phyloP scores from a whole-genome alignment of 2,329 filamentous ascomycete genomes.

The Aureobasidium pullulans region DNA sequence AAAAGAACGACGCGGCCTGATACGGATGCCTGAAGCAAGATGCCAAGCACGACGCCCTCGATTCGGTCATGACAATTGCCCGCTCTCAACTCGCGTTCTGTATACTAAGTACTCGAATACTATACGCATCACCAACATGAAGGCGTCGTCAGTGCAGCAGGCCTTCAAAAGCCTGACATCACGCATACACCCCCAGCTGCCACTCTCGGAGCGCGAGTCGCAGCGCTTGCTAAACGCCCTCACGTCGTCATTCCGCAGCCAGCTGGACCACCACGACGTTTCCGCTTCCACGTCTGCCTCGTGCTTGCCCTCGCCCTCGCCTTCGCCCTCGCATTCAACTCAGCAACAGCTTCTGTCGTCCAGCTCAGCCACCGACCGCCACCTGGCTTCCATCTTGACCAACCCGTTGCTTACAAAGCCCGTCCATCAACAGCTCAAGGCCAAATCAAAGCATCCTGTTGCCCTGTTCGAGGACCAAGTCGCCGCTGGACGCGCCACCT shows the following conservation, averaged over 20 bases:
- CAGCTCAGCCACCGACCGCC: slow-evolving; percentile 31
- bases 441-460: slow-evolving; percentile 30
- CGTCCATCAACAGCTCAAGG: slow-evolving; percentile 20
- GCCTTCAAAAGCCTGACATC: slow-evolving; percentile 43
- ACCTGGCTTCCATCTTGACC: slow-evolving; percentile 44
- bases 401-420: slow-evolving; percentile 39
- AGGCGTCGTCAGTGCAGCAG: slow-evolving; percentile 38
- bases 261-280: slow-evolving; percentile 47
- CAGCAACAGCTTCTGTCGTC: background rate
- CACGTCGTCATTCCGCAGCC: slow-evolving; percentile 55
- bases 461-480: slow-evolving; percentile 35
- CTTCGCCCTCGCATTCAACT: background rate
- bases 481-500: slow-evolving; percentile 30
- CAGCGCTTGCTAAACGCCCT: slow-evolving; percentile 53
- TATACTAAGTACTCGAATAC: background rate
- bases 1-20: background rate
- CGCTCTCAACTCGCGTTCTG: background rate
- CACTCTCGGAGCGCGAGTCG: slow-evolving; percentile 51
- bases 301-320: background rate
- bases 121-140: slow-evolving; percentile 37
- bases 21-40: background rate
- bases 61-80: background rate
- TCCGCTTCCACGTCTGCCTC: slow-evolving; percentile 15
- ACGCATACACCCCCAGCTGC: slow-evolving; percentile 46
- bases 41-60: background rate